Conservation (phyloP, 257 asterid species). For the Solanum paucissectum region DNA sequence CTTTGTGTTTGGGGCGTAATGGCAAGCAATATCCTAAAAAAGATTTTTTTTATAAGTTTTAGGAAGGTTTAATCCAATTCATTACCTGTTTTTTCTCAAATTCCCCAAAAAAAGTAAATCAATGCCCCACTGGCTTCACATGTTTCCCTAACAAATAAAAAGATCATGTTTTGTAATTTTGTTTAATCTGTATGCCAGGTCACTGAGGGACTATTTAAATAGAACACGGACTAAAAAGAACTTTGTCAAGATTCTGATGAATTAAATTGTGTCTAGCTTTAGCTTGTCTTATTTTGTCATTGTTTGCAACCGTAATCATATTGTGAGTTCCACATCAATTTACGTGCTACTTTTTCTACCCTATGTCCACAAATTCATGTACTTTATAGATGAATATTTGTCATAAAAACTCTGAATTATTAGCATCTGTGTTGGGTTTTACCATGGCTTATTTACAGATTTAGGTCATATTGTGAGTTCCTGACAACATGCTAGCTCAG, state of each 20-base stretch:
- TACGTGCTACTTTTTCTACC: neutral
- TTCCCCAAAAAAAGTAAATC: neutral
- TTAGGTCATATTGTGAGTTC: neutral
- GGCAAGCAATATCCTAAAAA: neutral
- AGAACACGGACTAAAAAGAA: neutral
- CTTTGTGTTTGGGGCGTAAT: neutral
- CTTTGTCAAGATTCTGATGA: neutral
- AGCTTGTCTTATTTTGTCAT: neutral
- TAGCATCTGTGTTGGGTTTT: neutral
- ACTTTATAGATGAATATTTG: neutral
- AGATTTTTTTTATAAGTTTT: neutral
- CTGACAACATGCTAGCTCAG: neutral
- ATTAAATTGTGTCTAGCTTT: neutral
- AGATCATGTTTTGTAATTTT: neutral
- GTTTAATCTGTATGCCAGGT: neutral
- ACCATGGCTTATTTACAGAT: neutral
- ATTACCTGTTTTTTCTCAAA: neutral
- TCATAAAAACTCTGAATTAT: neutral
- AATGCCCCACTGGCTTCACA: neutral
- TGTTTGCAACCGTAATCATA: neutral
- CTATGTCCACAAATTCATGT: neutral
- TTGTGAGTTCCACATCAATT: neutral
- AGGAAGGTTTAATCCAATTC: neutral
- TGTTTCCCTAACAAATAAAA: neutral
- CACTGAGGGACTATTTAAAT: neutral